A percentile compares a stretch with the other conserved stretches of the same genome.
These are phyloP conservation scores for Pezicula carpinea DNA, from an alignment of 2,329 filamentous ascomycete genomes.

Conservation along the genomic window DNA sequence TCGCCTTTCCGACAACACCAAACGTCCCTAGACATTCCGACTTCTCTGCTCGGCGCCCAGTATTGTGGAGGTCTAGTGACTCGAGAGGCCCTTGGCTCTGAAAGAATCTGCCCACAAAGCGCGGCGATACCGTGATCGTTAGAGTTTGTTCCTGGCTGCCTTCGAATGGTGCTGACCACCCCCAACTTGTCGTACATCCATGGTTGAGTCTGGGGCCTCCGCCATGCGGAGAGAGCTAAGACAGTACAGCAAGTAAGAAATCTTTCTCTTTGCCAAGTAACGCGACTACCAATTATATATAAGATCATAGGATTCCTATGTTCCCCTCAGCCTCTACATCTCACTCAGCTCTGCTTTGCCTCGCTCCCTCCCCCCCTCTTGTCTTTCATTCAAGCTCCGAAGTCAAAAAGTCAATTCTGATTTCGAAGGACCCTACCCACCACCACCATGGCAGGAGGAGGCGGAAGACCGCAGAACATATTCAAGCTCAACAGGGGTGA, in stretches of 20 bases:
- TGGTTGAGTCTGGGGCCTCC: neutral
- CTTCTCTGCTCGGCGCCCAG: too few species aligned
- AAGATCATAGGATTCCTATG: neutral
- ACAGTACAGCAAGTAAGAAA: neutral
- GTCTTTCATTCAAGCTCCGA: neutral
- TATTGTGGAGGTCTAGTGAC: too few species aligned
- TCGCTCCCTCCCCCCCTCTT: neutral
- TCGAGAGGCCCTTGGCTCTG: too few species aligned
- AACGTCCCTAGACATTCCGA: too few species aligned
- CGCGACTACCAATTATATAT: neutral
- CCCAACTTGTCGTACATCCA: too few species aligned
- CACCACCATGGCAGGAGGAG: conserved; percentile 42
- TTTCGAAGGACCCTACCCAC: too few species aligned
- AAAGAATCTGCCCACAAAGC: too few species aligned
- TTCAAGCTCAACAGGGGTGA: conserved; percentile 60
- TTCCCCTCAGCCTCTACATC: neutral
- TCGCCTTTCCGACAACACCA: too few species aligned
- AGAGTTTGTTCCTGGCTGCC: neutral
- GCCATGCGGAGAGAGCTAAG: neutral
- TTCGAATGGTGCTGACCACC: too few species aligned
- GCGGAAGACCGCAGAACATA: conserved; percentile 55
- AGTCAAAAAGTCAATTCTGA: neutral
- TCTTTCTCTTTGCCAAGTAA: neutral
- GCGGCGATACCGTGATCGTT: neutral
- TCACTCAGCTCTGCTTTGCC: neutral